Base-by-base conservation (phyloP, 768 basidiomycete genomes). In the Mycena kentingensis region DNA sequence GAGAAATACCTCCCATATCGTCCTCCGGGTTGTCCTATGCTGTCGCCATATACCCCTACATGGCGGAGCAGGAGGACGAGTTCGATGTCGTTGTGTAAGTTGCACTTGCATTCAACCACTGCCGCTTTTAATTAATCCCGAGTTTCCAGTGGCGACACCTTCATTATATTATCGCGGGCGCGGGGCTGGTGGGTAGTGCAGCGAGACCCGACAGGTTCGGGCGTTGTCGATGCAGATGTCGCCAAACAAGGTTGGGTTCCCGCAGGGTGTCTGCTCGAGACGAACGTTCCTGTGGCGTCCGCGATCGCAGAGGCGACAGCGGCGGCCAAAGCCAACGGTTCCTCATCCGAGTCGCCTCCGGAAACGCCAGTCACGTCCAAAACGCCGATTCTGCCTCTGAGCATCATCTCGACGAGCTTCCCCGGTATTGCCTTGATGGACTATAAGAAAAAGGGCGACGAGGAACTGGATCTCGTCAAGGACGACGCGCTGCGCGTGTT, bases 151-250 rank as follows among this genome's bases (percentile, higher is more conserved):
- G 93, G 93, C 34, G 92, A 95, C 64, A 93, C 93, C 1, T 98
- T 94, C 70, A 84, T 96, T 57, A 95, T 98, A 57, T 74, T 94
- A 35, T 91, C 91, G 48, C 85, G 95, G 47, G 88, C 94, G n/a
- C 87, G 95, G 49, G 96, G 97, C 1, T 99, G 97, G 97, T 99
- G 96, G 93, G 90, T 98, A 28, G 97, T 98, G 4, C 95, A 98
- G 66, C 85, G 90, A 28, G 97, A 99, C 69, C 89, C 89, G 26
- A 84, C 83, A 29, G 94, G 94, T 4, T 80, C 85, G 3, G 92
- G 93, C 10, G 69, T 84, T 19, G 84, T 92, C 25, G 88, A 87
- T 63, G 76, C 84, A 15, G 91, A 93, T 56, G 77, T 84, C 24
- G 75, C 79, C 36, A 89, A 89, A 67, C 93, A 94, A 64, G 93